Evolutionary conservation across 169 alveolate genomes (phyloP), one percentile per base, ranked within the genome.

Genomic region (Plasmodium malariae): DNA sequence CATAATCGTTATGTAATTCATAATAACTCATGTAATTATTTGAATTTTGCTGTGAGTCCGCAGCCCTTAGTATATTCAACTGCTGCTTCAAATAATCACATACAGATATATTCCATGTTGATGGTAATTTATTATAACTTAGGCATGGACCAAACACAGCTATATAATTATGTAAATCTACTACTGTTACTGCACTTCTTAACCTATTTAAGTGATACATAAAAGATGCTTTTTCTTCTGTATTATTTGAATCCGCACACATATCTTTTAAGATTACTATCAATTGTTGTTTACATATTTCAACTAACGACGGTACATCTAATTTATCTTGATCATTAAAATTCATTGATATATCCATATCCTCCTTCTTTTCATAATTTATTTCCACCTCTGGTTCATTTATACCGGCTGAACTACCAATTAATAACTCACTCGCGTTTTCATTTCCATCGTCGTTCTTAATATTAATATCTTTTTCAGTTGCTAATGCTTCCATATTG

Each of bases 101-200:
- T 6, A 85, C 86, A 1, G 92, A 85, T 30, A 72, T 85, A 37
- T 71, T 71, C 92, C 92, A 85, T 0, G 92, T 71, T 37, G 92
- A 85, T 2, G 92, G 87, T 24, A 85, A 72, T 70, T 85, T 72
- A 49, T 85, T 72, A 19, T 59, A 85, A 62, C 89, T 78, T 63
- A 78, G 24, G 32, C 92, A 85, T 0, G 92, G 92, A 3, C 92
- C 92, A 32, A 85, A 85, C 1, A 85, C 88, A 19, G 92, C 86
- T n/a, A 85, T 85, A 62, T 85, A 85, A 14, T 70, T 70, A 68
- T 85, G 88, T 49, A 85, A 62, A 85, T 85, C 92, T 1, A 72
- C 86, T 24, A 85, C 88, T 26, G 92, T 71, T 72, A 71, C 69
- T 67, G 92, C 92, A 71, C 40, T 85, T 26, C 76, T 70, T 45